Evolutionary conservation across 2,329 filamentous ascomycete genomes (phyloP).

Genomic region (Trichoderma atroviride): DNA sequence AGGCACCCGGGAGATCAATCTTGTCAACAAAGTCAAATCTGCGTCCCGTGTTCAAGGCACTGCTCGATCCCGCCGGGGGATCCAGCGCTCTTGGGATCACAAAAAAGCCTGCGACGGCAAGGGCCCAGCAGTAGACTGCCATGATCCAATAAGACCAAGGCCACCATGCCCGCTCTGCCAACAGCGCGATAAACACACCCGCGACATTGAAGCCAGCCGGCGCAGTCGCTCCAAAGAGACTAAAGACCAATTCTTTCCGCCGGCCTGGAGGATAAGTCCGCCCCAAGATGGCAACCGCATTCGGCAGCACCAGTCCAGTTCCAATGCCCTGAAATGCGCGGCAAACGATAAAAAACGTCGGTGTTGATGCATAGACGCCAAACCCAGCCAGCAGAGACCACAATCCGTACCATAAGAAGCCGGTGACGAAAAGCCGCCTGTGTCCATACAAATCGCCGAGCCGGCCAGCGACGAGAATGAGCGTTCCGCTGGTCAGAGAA

Average conservation of each 20-base stretch:
- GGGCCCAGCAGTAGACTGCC: constrained; percentile 35
- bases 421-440: constrained; percentile 53
- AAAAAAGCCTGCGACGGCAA: constrained; percentile 35
- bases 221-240: constrained; percentile 41
- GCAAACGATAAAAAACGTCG: constrained; percentile 48
- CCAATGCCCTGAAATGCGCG: constrained; percentile 58
- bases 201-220: constrained; percentile 39
- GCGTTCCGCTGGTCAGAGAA: constrained; percentile 44
- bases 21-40: constrained; percentile 28
- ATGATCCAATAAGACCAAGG: constrained; percentile 48
- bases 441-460: constrained; percentile 58
- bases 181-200: constrained; percentile 32
- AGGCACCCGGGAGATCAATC: constrained; percentile 41
- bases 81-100: constrained; percentile 34
- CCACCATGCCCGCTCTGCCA: constrained; percentile 42
- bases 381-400: constrained; percentile 51
- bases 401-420: constrained; percentile 53
- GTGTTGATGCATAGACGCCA: constrained; percentile 38
- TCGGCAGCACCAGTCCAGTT: constrained; percentile 59
- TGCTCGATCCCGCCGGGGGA: constrained; percentile 2
- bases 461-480: constrained; percentile 56
- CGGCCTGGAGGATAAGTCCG: constrained; percentile 48
- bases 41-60: neutral
- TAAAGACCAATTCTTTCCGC: constrained; percentile 41
- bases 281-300: constrained; percentile 59